A percentile compares a stretch with the other conserved stretches of the same genome.
phyloP scores from a whole-genome alignment of 176 grass and related monocot species.

The Carex parvula region DNA sequence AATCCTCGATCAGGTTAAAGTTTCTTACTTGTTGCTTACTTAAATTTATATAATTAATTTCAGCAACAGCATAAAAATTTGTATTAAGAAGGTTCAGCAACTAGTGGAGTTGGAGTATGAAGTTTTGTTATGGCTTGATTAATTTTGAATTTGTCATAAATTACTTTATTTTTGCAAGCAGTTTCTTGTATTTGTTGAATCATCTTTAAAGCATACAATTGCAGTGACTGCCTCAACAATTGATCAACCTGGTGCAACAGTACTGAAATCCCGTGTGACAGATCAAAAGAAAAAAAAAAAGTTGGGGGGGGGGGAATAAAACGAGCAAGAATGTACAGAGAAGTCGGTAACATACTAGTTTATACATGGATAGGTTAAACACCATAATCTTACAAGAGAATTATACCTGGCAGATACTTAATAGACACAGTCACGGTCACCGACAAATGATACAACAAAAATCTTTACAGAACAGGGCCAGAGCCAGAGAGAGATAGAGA shows the following conservation, averaged over 20 bases:
- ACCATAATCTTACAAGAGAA: constrained; percentile 14
- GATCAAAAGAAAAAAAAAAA: neutral
- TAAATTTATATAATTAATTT: too few relatives aligned
- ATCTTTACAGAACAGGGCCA: constrained; percentile 23
- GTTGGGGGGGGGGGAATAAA: neutral
- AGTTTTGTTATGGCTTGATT: too few relatives aligned
- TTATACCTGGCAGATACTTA: constrained; percentile 12
- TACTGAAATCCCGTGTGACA: neutral
- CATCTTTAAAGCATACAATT: too few relatives aligned
- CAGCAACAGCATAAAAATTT: too few relatives aligned
- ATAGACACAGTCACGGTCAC: neutral
- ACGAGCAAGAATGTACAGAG: neutral
- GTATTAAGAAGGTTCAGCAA: too few relatives aligned
- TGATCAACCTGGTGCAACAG: neutral
- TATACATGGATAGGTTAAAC: constrained; percentile 21
- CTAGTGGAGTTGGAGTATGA: too few relatives aligned
- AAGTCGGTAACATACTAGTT: constrained; percentile 13
- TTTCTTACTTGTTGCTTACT: too few relatives aligned
- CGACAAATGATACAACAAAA: constrained; percentile 16
- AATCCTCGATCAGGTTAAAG: neutral
- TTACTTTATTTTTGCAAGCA: too few relatives aligned
- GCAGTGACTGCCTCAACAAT: neutral
- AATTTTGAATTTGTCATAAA: too few relatives aligned
- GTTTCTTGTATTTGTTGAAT: too few relatives aligned
- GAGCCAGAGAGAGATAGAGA: constrained; percentile 6